Evolutionary conservation across 306 rosid species (phyloP).

Genomic region (Rubus parviflorus): DNA sequence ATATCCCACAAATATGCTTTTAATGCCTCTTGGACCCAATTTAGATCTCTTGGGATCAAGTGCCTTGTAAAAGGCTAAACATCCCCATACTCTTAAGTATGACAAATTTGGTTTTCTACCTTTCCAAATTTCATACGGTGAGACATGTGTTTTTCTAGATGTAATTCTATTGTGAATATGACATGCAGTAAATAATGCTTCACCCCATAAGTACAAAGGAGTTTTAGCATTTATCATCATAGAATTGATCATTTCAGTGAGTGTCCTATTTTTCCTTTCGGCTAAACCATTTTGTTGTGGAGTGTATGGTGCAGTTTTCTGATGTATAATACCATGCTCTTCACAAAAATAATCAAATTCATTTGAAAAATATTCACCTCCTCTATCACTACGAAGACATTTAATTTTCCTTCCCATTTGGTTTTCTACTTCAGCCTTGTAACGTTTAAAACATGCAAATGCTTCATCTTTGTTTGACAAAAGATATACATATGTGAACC

Average conservation of each 20-base stretch:
- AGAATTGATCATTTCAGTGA: background rate
- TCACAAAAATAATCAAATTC: slow-evolving; percentile 8
- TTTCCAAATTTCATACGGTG: slow-evolving; percentile 4
- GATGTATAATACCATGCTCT: background rate
- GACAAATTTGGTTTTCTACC: background rate
- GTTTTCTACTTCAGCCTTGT: background rate
- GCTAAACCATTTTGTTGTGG: background rate
- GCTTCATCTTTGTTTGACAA: too few species aligned
- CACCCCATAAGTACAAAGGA: background rate
- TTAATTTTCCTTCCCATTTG: slow-evolving; percentile 13
- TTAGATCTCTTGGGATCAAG: background rate
- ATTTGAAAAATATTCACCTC: slow-evolving; percentile 1
- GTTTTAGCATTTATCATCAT: background rate
- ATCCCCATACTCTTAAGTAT: background rate
- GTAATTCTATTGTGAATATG: slow-evolving; percentile 11
- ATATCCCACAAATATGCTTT: background rate
- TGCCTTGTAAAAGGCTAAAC: background rate
- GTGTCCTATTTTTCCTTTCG: slow-evolving; percentile 6
- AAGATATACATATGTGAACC: too few species aligned
- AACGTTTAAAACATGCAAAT: background rate
- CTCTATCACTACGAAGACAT: background rate
- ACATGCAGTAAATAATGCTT: background rate
- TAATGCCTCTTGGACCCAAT: background rate
- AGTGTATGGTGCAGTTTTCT: background rate
- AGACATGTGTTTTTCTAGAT: background rate